Evolutionary conservation across 2,329 filamentous ascomycete genomes (phyloP).

Genomic region (Pseudodiploospora longispora): DNA sequence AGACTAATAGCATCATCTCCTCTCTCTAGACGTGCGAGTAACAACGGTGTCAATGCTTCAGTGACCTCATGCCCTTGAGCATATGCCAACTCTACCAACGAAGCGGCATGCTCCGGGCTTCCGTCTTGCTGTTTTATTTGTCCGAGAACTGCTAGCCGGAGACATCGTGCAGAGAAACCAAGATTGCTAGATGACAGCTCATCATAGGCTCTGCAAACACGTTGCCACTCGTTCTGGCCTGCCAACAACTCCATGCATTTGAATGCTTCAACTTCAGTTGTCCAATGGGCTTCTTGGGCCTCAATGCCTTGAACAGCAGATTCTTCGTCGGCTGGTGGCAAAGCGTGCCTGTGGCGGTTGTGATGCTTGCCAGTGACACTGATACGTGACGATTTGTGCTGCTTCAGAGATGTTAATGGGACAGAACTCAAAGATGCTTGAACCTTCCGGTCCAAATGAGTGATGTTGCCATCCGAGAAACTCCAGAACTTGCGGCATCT

Average conservation of each 20-base stretch:
- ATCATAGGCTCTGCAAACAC: constrained; percentile 31
- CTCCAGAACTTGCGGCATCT: constrained; percentile 26
- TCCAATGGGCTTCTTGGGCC: background rate
- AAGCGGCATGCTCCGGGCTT: constrained; percentile 24
- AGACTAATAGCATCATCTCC: constrained; percentile 19
- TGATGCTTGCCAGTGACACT: too few relatives aligned
- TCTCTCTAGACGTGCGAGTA: constrained; percentile 28
- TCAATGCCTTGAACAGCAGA: too few relatives aligned
- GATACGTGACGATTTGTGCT: too few relatives aligned
- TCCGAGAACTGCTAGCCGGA: constrained; percentile 41
- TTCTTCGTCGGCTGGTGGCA: too few relatives aligned
- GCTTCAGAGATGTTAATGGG: too few relatives aligned
- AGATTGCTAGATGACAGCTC: constrained; percentile 25
- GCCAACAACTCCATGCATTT: constrained; percentile 7
- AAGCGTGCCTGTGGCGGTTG: too few relatives aligned
- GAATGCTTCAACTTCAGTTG: constrained; percentile 5
- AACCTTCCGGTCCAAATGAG: constrained; percentile 7
- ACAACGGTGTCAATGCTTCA: constrained; percentile 29
- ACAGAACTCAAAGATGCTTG: background rate
- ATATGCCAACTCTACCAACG: constrained; percentile 32
- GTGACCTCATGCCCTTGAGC: constrained; percentile 33
- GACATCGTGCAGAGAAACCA: constrained; percentile 30
- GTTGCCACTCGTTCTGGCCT: constrained; percentile 18
- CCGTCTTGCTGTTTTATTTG: constrained; percentile 25
- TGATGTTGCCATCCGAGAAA: constrained; percentile 21